A percentile compares a stretch with the other conserved stretches of the same genome.
Evolutionary conservation across 2,329 filamentous ascomycete genomes (phyloP).

Genomic region (Penicillium sp.): DNA sequence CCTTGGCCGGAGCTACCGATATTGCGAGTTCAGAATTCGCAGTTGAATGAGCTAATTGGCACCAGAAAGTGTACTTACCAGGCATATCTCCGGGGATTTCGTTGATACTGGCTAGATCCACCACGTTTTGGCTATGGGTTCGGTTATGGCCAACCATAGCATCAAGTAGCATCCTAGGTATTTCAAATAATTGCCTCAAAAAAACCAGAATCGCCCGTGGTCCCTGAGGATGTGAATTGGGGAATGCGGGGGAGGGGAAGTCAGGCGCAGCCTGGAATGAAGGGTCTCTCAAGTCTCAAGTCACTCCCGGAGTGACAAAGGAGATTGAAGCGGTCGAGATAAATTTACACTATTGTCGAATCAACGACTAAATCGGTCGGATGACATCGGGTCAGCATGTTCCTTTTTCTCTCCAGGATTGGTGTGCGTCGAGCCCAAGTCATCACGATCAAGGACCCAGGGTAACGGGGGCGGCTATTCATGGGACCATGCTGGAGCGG

Average conservation of each 20-base stretch:
- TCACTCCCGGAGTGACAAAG: constrained; percentile 3
- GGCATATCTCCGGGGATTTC: constrained; percentile 39
- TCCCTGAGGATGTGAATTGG: neutral
- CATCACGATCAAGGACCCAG: constrained; percentile 13
- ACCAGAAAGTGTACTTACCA: constrained; percentile 32
- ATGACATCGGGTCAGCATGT: constrained; percentile 30
- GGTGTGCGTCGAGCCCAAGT: neutral
- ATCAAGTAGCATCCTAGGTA: constrained; percentile 35
- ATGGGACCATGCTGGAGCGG: constrained; percentile 17
- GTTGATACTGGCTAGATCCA: constrained; percentile 43
- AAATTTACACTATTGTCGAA: constrained; percentile 10
- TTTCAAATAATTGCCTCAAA: constrained; percentile 1
- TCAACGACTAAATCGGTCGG: constrained; percentile 15
- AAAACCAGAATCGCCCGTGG: neutral
- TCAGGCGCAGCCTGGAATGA: constrained; percentile 1
- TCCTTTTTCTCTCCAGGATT: constrained; percentile 2
- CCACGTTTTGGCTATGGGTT: constrained; percentile 35
- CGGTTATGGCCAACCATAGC: constrained; percentile 40
- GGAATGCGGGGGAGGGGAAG: neutral
- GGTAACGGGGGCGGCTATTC: constrained; percentile 21
- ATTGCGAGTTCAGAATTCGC: constrained; percentile 24
- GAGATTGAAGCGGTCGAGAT: neutral
- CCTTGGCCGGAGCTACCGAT: constrained; percentile 24
- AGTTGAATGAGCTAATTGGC: neutral
- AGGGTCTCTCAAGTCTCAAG: neutral